Conservation (phyloP, 1,284 basidiomycete species). For the Fomitopsis palustris region DNA sequence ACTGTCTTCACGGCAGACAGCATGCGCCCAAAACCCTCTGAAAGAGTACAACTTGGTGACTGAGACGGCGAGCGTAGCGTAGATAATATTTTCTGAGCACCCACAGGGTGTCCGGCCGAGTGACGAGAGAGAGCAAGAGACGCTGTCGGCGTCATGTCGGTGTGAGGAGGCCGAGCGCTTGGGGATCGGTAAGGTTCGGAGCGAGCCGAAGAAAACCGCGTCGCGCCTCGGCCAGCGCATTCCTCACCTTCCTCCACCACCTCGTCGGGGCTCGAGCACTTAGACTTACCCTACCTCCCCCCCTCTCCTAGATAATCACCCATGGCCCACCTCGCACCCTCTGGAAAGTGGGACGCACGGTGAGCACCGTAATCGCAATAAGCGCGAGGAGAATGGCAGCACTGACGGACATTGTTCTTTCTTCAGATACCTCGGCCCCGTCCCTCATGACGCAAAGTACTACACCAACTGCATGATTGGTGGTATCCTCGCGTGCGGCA, state of each 20-base stretch:
- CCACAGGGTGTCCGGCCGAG: no score
- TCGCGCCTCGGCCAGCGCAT: constrained; percentile 17
- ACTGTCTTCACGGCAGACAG: no score
- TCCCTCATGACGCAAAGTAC: constrained; percentile 71
- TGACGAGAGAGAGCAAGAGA: no score
- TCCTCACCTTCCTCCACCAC: constrained; percentile 14
- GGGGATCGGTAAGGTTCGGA: constrained; percentile 18
- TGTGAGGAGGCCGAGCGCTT: neutral
- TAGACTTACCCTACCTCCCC: constrained; percentile 19
- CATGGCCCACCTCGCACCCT: constrained; percentile 33
- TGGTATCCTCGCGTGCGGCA: constrained; percentile 88
- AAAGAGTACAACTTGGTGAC: no score
- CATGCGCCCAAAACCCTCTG: no score
- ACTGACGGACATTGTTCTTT: neutral
- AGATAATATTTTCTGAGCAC: no score
- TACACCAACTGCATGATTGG: constrained; percentile 84
- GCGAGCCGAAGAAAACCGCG: constrained; percentile 15
- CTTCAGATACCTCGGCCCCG: constrained; percentile 59
- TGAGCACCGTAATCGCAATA: constrained; percentile 23
- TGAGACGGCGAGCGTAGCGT: no score
- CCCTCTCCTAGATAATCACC: constrained; percentile 25
- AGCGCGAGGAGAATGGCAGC: neutral
- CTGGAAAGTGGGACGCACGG: constrained; percentile 71
- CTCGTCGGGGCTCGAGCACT: constrained; percentile 27
- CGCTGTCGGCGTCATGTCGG: neutral